Base-by-base conservation (phyloP, 129 eudicot genomes). In the Pittosporum tobira region DNA sequence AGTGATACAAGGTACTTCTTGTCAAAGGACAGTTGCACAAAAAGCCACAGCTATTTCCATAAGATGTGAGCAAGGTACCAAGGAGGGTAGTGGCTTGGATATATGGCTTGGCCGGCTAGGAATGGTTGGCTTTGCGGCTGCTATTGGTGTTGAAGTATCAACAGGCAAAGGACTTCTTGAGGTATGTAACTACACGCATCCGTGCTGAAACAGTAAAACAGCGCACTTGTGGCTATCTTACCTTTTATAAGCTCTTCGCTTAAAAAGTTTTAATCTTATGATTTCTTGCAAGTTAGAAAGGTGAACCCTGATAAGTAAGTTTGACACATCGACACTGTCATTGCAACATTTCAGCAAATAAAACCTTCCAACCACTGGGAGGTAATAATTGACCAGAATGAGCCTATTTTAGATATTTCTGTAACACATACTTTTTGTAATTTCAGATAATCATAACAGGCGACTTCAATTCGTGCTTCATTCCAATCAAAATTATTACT, bases 101-200 rank as follows among this genome's bases (percentile, higher is more conserved):
- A 83, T 86, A 63, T 91, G 98, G 98, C 87, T 91, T 12, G 96
- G 96, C 20, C 83, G 96, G 21, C 28, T 73, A 44, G 98, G 94
- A 55, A 91, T 91, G 94, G 2, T 81, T 68, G 98, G 98, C 5
- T 91, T 91, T 78, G 95, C 94, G 2, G 85, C 69, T 16, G 96
- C 95, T 18, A 59, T 91, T 45, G 74, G 71, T 52, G 84, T 86
- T 62, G 98, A 86, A 80, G 44, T 91, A 66, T 73, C 83, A 66
- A 86, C 98, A 3, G 98, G 98, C 57, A 86, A 91, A 72, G 98
- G 98, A 55, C 96, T 91, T 70, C 85, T 91, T 13, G 90, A 86
- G 96, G 95, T 91, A 82, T 77, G 75, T 7, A 24, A 26, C 2
- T 1, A 13, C 45, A 8, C 4, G 16, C 2, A 16, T 11, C 3